A percentile compares a stretch with the other conserved stretches of the same genome.
Evolutionary conservation across 129 eudicot species (phyloP).

Genomic region (Cynara cardunculus): DNA sequence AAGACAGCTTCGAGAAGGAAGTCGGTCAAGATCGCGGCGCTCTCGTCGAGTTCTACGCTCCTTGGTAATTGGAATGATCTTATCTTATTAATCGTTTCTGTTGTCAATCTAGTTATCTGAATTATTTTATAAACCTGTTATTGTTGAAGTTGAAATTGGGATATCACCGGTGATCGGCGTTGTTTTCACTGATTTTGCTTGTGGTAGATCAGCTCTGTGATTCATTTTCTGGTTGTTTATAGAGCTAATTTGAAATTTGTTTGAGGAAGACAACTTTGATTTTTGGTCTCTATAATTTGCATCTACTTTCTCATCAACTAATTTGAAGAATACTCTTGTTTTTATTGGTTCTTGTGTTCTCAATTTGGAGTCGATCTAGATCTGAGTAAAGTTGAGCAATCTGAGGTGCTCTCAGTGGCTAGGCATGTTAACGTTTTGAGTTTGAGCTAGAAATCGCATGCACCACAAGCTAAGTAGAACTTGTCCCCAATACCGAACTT

Average conservation of each 20-base stretch:
- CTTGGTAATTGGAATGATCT: constrained; percentile 53
- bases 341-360: neutral
- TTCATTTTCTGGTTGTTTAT: constrained; percentile 5
- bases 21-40: constrained; percentile 95
- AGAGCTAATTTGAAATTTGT: neutral
- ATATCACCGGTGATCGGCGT: neutral
- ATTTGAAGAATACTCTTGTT: neutral
- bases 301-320: neutral
- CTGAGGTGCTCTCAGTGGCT: constrained; percentile 10
- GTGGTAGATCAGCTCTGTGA: neutral
- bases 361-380: constrained; percentile 16
- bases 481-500: neutral
- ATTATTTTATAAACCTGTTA: neutral
- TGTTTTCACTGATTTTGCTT: neutral
- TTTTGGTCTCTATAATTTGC: neutral
- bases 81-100: neutral
- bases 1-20: constrained; percentile 88
- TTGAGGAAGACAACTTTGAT: neutral
- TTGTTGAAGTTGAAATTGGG: constrained; percentile 8
- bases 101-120: constrained; percentile 14
- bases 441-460: neutral
- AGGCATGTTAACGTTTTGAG: neutral
- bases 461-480: neutral
- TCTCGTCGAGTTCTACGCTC: constrained; percentile 99
- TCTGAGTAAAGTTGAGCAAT: constrained; percentile 3